Base-by-base conservation (phyloP, 2,329 filamentous ascomycete genomes). In the Podosphaera aphanis region DNA sequence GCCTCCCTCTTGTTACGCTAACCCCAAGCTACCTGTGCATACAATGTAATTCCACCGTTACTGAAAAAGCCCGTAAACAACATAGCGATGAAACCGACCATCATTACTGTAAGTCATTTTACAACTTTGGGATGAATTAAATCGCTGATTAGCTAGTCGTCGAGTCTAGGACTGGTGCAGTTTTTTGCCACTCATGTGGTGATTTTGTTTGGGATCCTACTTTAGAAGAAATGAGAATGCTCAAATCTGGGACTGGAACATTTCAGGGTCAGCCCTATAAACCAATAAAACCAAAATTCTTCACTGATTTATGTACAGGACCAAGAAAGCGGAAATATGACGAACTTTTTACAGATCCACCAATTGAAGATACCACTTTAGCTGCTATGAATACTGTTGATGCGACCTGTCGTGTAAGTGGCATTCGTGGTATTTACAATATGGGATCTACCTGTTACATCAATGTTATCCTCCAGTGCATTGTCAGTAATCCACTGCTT, bases 401-500 rank as follows among this genome's bases (percentile, higher is more conserved):
- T 47, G 78, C 83, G 5, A 81, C 84, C 11, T 94, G 88, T 59
- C 77, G 83, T 47, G 85, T 84, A 16, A 85, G 80, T 53, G 88
- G 90, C 8, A 73, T 94, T 35, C 77, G 90, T 31, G 88, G 88
- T 27, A 79, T 98, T 49, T 94, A 93, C 63, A 98, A 95, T 58
- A 88, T 93, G 60, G 90, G 88, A n/a, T 85, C 92, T 48, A 95
- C 90, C 10, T 98, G 88, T 65, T 98, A 94, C 63, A 88, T 95
- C 70, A 93, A 90, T 55, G 88, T 94, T 25, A 85, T 95, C 42
- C 69, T 98, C 15, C 90, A 95, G 61, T 85, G 81, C 47, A 77
- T 98, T 54, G 73, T 95, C 46, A 88, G 94, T 64, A 94, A 95
- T 58, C 88, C 88, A 0, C 71, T 94, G 39, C 71, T 98, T 25